These are phyloP conservation scores for Chimonanthus praecox DNA, from an alignment of 164 flowering plant genomes.

Conservation along the genomic window DNA sequence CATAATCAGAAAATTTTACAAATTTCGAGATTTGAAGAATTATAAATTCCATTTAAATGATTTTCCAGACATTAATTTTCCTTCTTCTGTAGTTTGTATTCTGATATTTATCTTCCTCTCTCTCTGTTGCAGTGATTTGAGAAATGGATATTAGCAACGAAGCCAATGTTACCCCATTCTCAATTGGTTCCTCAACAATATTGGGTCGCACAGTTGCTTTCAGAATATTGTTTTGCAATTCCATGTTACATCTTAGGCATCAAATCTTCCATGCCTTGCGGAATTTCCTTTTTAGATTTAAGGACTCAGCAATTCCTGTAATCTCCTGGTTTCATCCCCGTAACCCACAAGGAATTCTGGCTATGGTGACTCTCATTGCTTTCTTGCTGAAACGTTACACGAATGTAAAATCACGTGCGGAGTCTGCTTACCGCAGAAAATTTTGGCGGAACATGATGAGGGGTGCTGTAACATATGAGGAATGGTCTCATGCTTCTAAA, in stretches of 20 bases:
- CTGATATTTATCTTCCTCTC: not conserved
- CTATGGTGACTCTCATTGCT: conserved; percentile 71
- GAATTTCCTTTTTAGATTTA: conserved; percentile 23
- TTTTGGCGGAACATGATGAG: conserved; percentile 99
- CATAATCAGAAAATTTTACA: not conserved
- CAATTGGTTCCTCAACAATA: conserved; percentile 81
- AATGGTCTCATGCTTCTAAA: conserved; percentile 98
- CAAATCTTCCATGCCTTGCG: conserved; percentile 34
- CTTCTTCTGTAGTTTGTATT: not conserved
- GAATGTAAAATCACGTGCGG: conserved; percentile 67
- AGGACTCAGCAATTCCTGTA: conserved; percentile 33
- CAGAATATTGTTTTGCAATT: conserved; percentile 68
- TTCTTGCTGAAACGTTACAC: conserved; percentile 74
- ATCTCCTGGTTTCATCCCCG: conserved; percentile 85
- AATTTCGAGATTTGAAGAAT: not conserved
- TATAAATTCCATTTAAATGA: too few relatives aligned
- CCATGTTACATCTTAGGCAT: conserved; percentile 57
- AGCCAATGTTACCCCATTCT: conserved; percentile 68
- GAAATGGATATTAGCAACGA: conserved; percentile 92
- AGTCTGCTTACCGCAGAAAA: conserved; percentile 80
- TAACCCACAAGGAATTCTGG: conserved; percentile 86
- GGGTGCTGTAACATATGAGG: conserved; percentile 84
- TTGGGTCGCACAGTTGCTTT: conserved; percentile 85
- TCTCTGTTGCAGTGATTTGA: not conserved
- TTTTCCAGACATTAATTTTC: not conserved